Percentiles rank a stretch among this genome's conserved stretches.
These are phyloP conservation scores for Penicillium bovifimosum DNA, from an alignment of 495 filamentous ascomycete species.

Conservation along the genomic window DNA sequence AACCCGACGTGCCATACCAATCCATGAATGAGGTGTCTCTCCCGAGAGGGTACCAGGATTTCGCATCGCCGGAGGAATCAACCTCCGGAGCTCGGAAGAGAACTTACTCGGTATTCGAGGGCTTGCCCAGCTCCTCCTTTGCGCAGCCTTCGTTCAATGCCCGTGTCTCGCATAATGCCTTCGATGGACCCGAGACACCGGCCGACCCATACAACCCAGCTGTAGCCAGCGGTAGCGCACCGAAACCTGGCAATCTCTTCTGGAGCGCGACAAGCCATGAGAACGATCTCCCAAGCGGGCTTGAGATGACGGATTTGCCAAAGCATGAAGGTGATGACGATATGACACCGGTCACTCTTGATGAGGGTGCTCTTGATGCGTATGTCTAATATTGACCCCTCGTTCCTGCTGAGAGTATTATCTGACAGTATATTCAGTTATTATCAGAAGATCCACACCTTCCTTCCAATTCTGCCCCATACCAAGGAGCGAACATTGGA, in stretches of 20 bases:
- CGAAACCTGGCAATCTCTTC: constrained; percentile 36
- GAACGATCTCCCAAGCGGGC: constrained; percentile 29
- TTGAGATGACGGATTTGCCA: constrained; percentile 35
- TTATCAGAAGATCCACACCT: constrained; percentile 63
- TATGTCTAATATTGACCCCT: constrained; percentile 19
- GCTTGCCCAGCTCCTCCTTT: constrained; percentile 42
- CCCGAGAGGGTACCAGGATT: constrained; percentile 43
- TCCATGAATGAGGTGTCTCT: constrained; percentile 44
- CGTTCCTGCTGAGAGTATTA: neutral
- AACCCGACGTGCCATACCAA: constrained; percentile 43
- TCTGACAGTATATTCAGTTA: constrained; percentile 48
- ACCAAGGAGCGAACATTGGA: constrained; percentile 57
- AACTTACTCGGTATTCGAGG: constrained; percentile 53
- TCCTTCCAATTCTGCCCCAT: constrained; percentile 67
- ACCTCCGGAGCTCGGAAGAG: constrained; percentile 45
- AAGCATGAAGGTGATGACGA: constrained; percentile 37
- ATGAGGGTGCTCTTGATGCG: constrained; percentile 42
- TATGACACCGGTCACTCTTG: constrained; percentile 37
- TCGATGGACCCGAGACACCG: constrained; percentile 35
- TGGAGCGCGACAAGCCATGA: constrained; percentile 35
- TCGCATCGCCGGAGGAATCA: constrained; percentile 42
- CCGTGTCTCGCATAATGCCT: constrained; percentile 36
- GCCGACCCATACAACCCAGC: constrained; percentile 40
- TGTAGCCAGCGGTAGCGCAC: constrained; percentile 24
- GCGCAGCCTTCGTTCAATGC: constrained; percentile 42